phyloP scores from a whole-genome alignment of 2,329 filamentous ascomycete species.

The Lasiodiplodia hormozganensis region DNA sequence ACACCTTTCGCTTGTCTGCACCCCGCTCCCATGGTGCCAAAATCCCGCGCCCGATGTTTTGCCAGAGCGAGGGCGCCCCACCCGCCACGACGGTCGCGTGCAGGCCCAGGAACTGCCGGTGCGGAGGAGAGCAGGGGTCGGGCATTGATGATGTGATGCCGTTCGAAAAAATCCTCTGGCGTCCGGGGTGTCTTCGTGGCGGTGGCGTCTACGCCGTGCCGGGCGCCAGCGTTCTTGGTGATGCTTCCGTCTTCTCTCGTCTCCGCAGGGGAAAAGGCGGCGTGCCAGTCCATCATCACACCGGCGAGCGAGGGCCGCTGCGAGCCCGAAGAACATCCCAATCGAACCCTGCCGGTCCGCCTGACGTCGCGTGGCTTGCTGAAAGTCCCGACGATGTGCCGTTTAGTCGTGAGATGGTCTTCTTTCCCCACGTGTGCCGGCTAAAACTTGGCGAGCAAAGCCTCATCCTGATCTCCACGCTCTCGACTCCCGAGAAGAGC shows the following conservation, averaged over 20 bases:
- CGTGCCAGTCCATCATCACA: no score
- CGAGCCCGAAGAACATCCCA: neutral
- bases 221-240: neutral
- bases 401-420: neutral
- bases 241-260: neutral
- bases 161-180: neutral
- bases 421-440: neutral
- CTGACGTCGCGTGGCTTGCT: slow-evolving; percentile 22
- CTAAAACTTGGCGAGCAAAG: neutral
- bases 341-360: neutral
- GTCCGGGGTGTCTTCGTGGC: neutral
- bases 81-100: slow-evolving; percentile 6
- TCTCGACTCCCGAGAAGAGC: neutral
- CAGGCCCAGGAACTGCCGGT: slow-evolving; percentile 14
- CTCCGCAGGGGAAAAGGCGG: neutral
- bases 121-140: slow-evolving; percentile 1
- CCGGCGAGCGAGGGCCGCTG: no score
- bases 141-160: neutral
- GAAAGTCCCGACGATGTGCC: slow-evolving; percentile 10
- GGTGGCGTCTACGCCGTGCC: slow-evolving; percentile 1
- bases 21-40: neutral
- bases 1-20: slow-evolving; percentile 1
- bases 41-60: slow-evolving; percentile 1
- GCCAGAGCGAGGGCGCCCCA: slow-evolving; percentile 12
- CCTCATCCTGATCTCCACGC: neutral